phyloP scores from a whole-genome alignment of 2,329 filamentous ascomycete genomes.

The Pseudopyricularia cyperi region DNA sequence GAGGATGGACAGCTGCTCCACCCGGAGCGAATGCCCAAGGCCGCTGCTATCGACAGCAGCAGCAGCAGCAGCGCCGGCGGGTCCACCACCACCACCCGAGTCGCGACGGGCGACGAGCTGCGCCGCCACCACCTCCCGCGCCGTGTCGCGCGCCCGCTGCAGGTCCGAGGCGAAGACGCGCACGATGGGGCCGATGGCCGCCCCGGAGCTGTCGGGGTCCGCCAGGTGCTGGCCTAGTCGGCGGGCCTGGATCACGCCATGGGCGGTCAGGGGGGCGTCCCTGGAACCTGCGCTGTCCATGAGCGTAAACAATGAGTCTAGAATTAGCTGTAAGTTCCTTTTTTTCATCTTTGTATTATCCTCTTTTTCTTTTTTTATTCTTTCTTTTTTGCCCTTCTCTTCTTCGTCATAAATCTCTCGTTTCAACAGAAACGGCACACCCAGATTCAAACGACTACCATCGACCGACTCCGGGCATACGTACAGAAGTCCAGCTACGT shows the following conservation, averaged over 20 bases:
- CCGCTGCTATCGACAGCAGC: not conserved
- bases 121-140: slow-evolving; percentile 47
- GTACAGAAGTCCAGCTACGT: slow-evolving; percentile 51
- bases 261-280: slow-evolving; percentile 69
- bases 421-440: not conserved
- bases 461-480: slow-evolving; percentile 3
- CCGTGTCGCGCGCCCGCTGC: slow-evolving; percentile 60
- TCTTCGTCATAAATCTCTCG: not conserved
- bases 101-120: slow-evolving; percentile 22
- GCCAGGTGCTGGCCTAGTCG: slow-evolving; percentile 54
- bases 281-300: slow-evolving; percentile 53
- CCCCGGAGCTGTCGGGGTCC: slow-evolving; percentile 10
- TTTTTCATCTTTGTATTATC: too few relatives aligned
- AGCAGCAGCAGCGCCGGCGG: not conserved
- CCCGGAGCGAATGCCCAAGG: slow-evolving; percentile 10
- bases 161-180: slow-evolving; percentile 69
- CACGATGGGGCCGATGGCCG: slow-evolving; percentile 25
- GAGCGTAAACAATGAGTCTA: not conserved
- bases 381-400: not conserved
- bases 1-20: slow-evolving; percentile 34
- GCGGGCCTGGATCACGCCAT: slow-evolving; percentile 69
- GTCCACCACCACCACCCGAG: too few relatives aligned
- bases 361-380: too few relatives aligned
- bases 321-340: not conserved
- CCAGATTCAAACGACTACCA: not conserved